These are phyloP conservation scores for Heterobasidion annosum DNA, from an alignment of 1,284 basidiomycete genomes.

Conservation along the genomic window DNA sequence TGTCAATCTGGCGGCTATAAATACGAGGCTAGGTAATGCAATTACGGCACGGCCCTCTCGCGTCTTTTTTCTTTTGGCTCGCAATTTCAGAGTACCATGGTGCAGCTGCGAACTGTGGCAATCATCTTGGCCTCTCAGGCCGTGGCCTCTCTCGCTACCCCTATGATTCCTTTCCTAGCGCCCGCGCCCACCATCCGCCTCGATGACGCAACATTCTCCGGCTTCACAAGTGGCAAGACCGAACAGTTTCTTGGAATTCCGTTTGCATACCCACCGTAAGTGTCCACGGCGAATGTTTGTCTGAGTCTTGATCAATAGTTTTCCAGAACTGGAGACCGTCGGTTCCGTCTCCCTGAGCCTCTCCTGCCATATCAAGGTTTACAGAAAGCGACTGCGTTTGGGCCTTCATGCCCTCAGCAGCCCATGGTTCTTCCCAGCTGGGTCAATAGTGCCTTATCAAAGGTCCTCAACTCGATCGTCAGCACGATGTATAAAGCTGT, in stretches of 20 bases:
- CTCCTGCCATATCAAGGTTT: slow-evolving; percentile 6
- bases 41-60: background rate
- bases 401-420: slow-evolving; percentile 12
- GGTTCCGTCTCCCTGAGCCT: slow-evolving; percentile 4
- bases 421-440: slow-evolving; percentile 6
- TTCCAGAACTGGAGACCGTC: slow-evolving; percentile 4
- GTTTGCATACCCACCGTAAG: slow-evolving; percentile 36
- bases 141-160: background rate
- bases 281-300: background rate
- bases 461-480: slow-evolving; percentile 2
- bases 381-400: slow-evolving; percentile 5
- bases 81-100: background rate
- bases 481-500: slow-evolving; percentile 1
- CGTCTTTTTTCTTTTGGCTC: background rate
- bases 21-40: background rate
- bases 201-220: slow-evolving; percentile 9
- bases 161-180: background rate
- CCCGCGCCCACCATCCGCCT: slow-evolving; percentile 5
- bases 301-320: background rate
- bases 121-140: background rate
- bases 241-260: slow-evolving; percentile 39
- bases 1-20: background rate
- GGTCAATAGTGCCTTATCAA: background rate
- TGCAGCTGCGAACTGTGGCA: background rate
- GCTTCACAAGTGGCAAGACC: background rate